Base-by-base conservation (phyloP, 2,329 filamentous ascomycete species). In the Penicillium janthinellum region DNA sequence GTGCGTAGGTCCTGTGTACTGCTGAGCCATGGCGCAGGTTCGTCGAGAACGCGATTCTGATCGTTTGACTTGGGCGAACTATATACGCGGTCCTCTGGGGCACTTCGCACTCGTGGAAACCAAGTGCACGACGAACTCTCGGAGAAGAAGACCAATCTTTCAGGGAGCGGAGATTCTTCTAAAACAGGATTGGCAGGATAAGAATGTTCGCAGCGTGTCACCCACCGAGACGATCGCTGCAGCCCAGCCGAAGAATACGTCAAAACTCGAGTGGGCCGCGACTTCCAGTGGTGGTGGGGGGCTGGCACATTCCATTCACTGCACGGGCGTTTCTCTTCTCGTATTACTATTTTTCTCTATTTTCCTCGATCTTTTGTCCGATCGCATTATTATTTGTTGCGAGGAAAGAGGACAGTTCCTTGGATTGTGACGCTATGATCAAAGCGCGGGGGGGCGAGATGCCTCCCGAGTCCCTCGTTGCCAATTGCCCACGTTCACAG, bases 201-300 rank as follows among this genome's bases (percentile, higher is more conserved):
- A 59, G 41, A 59, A 58, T 59, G 39, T 44, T 34, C 52, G 22
- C 47, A 59, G 45, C 28, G 57, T 59, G 61, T 54, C 38, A 57
- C 51, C 50, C 47, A 38, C 51, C 28, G 58, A 56, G 66, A 52
- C 51, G 65, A 68, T 68, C 62, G 31, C 51, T 64, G 59, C 62
- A 62, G 54, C 14, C 47, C 59, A 51, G 52, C 53, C 42, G 56
- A 52, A 48, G 25, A 52, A 62, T 67, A 68, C 61, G 64, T 66
- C 66, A 68, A 64, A 56, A 56, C 55, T 56, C 37, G 41, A 57
- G 54, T 49, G 47, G 47, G 47, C 47, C 44, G 44, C 42, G 42
- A 45, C 39, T 42, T 42, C 25, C 25, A 20, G 39, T 28, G 44
- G 53, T 55, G 60, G 35, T 49, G 51, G 60, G 48, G 42, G 49